These are phyloP conservation scores for Lasiodiplodia hormozganensis DNA, from an alignment of 2,329 filamentous ascomycete genomes.

Conservation along the genomic window DNA sequence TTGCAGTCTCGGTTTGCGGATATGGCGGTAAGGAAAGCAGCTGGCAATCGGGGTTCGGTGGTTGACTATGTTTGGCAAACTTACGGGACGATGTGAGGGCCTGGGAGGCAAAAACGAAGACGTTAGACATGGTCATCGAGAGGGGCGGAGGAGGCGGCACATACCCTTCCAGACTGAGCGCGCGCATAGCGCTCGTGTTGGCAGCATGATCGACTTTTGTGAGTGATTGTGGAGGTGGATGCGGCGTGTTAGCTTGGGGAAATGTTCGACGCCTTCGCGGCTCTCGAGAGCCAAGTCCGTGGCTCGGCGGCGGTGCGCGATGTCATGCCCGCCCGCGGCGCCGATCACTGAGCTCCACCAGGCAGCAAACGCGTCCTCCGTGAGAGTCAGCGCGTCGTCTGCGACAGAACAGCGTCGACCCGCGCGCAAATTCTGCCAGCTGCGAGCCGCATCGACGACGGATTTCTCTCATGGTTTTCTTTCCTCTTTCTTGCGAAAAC, in stretches of 20 bases:
- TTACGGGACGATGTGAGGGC: slow-evolving; percentile 75
- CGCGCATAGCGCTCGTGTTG: slow-evolving; percentile 65
- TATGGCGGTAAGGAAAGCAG: background rate
- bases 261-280: slow-evolving; percentile 5
- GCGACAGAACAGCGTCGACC: background rate
- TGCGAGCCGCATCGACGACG: background rate
- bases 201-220: slow-evolving; percentile 16
- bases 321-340: slow-evolving; percentile 11
- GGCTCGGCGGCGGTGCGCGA: slow-evolving; percentile 11
- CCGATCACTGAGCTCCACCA: slow-evolving; percentile 21
- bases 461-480: background rate
- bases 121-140: slow-evolving; percentile 36
- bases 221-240: slow-evolving; percentile 6
- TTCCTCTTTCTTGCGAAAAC: background rate
- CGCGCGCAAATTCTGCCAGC: background rate
- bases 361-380: slow-evolving; percentile 27
- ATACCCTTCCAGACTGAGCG: slow-evolving; percentile 90
- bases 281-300: slow-evolving; percentile 16
- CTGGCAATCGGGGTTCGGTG: background rate
- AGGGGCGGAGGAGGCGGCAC: slow-evolving; percentile 29
- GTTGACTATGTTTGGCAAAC: slow-evolving; percentile 40
- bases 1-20: background rate
- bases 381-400: background rate
- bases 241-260: background rate
- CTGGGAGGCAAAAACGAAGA: slow-evolving; percentile 46